Base-by-base conservation (phyloP, 2,329 filamentous ascomycete genomes). In the Stagonosporopsis rhizophila region DNA sequence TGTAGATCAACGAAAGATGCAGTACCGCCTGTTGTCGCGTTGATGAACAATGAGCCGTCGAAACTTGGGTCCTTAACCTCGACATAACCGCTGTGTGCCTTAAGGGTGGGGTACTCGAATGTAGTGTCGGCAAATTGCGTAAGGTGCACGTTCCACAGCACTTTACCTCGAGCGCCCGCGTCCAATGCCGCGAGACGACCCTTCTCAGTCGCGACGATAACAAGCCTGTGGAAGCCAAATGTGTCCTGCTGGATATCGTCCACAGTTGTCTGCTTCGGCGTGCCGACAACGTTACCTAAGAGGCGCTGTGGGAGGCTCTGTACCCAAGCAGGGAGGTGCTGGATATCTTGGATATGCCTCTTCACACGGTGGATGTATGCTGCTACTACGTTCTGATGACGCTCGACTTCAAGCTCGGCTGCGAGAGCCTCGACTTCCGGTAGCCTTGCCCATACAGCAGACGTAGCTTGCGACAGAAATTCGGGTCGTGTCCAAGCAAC, bases 351-450 rank as follows among this genome's bases (percentile, higher is more conserved):
- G 14, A 92, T 68, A 71, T 99, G 95, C 41, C 95, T 89, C 61
- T 85, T 89, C 14, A 96, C 82, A 14, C 95, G 89, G 77, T 97
- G 92, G 25, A 94, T 78, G 70, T 96, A 99, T n/a, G 95, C 95
- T 11, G 85, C 82, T 6, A 91, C 69, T 3, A 91, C 82, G 71
- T 89, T 96, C 69, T 89, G 89, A 71, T 96, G 90, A 4, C 91
- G 90, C 77, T 99, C 94, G 22, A 90, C 85, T 64, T 96, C 90
- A 7, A 98, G 81, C 27, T 92, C 90, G 72, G 90, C 88, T 6
- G 88, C 92, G 44, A 97, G 80, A 47, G 87, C 84, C 71, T 93
- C 89, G 15, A 85, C 84, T 63, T 89, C 86, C 12, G 89, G 87
- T 6, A 91, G 84, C 45, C 94, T 90, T 0, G 89, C 90, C 84